These are phyloP conservation scores for Hsuehochloa calcarea DNA, from an alignment of 176 grass and related monocot species.

Conservation along the genomic window DNA sequence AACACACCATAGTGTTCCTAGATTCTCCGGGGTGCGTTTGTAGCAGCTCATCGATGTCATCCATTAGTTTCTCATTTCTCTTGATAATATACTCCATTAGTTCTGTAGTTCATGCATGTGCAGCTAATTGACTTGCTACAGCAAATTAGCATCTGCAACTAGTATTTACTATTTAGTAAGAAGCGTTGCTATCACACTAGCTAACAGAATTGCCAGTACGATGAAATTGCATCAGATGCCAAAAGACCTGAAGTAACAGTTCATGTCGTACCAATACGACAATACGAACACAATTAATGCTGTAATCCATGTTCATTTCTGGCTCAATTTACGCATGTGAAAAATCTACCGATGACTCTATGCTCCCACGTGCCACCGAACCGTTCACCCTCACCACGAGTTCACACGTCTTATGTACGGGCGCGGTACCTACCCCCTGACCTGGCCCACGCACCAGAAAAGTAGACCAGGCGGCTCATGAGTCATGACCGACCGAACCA, in stretches of 20 bases:
- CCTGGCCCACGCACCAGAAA: not conserved
- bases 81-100: too few species aligned
- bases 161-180: too few species aligned
- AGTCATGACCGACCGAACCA: not conserved
- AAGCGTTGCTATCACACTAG: not conserved
- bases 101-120: too few species aligned
- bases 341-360: not conserved
- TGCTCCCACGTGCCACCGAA: not conserved
- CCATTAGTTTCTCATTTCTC: too few species aligned
- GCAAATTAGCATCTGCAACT: not conserved
- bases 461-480: not conserved
- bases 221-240: not conserved
- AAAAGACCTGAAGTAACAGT: not conserved
- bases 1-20: not conserved
- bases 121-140: not conserved
- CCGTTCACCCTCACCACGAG: not conserved
- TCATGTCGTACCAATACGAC: not conserved
- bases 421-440: not conserved
- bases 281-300: too few species aligned
- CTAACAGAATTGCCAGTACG: not conserved
- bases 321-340: not conserved
- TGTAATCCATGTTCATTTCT: not conserved
- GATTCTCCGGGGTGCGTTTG: too few species aligned
- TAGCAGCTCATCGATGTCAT: too few species aligned
- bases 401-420: not conserved